Evolutionary conservation across 1,139 yeast genomes (phyloP), one percentile per base, ranked within the genome.

Genomic region (Saccharomyces pastorianus): DNA sequence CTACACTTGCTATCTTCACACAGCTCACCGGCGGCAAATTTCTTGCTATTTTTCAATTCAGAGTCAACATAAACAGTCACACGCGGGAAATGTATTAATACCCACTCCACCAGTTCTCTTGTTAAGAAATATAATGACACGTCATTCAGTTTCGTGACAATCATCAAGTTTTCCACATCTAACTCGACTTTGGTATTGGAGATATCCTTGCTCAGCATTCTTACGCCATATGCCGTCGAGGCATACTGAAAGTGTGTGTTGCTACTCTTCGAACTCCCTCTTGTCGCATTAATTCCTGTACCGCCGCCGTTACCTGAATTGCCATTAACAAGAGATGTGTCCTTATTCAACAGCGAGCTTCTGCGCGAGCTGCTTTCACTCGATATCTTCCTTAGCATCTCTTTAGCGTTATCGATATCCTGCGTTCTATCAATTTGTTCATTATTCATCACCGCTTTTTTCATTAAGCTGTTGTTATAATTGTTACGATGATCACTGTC

Each of bases 61-160:
- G 76, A 69, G 64, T 88, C 96, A 14, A 88, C 95, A 67, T 83
- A 88, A 0, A 88, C 83, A 1, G 75, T 75, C 14, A 86, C 75
- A 44, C 76, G 79, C 9, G 73, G 72, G 51, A 74, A 72, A 13
- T 69, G 68, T 3, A 73, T 67, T 49, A 88, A 70, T 46, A 88
- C 70, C 91, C 95, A 88, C 64, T 83, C 89, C 1, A 88, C 84
- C 60, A 88, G 75, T 64, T 87, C 93, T 56, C 91, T 74, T 0
- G 96, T 88, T 49, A 88, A 72, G 63, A 81, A 84, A 14, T 86
- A 82, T 56, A 88, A 73, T 7, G 89, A 82, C 62, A 85, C 85
- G 65, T 88, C 96, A 53, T 93, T 76, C 0, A 95, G 95, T 68
- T 88, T 88, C 13, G 96, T 89, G 13, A 88, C 90, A 25, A 89